Evolutionary conservation across 2,329 filamentous ascomycete genomes (phyloP), one percentile per base, ranked within the genome.

Genomic region (Didymella keratinophila): DNA sequence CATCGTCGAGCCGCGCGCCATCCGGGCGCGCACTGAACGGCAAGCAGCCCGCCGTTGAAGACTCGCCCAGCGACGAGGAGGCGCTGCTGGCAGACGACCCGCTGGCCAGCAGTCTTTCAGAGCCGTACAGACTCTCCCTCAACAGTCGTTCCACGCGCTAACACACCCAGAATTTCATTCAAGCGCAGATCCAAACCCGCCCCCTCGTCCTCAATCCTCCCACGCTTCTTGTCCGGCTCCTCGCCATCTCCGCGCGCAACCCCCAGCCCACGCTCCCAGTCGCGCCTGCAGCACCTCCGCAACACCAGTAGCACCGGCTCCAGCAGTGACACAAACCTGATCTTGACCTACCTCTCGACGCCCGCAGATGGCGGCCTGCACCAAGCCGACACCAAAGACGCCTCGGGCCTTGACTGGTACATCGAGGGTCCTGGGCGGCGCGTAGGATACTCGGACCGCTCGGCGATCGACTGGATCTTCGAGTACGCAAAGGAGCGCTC

Each of bases 391-490:
- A 70, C 73, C 46, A 82, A 82, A 63, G 80, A 83, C 62, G 74
- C 76, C 23, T 72, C 66, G 14, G 76, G 76, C 0, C 65, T 80
- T 20, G 94, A 98, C 76, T 98, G 94, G 94, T 91, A 96, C 73
- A 84, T 89, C 46, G 94, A 97, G 77, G 93, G 92, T 0, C 93
- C 92, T 0, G 93, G 93, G 1, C 87, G 92, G 52, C 87, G 95
- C 71, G 93, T 97, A 36, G 94, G 91, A 53, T 99, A 99, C 79
- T 94, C 97, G 72, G 91, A 99, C 78, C 83, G 97, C 75, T 97
- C 94, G 16, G 94, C 95, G 58, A 99, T 99, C 75, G 95, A 99
- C 80, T 99, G 95, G 95, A 98, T 98, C 73, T 98, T 97, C 70
- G 95, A 99, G 78, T 97, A 98, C 74, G 95, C 91, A 51, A 97